Percentiles rank a stretch among this genome's conserved stretches.
These are phyloP conservation scores for Colletotrichum ledebouriae DNA, from an alignment of 2,329 filamentous ascomycete genomes.

Conservation along the genomic window DNA sequence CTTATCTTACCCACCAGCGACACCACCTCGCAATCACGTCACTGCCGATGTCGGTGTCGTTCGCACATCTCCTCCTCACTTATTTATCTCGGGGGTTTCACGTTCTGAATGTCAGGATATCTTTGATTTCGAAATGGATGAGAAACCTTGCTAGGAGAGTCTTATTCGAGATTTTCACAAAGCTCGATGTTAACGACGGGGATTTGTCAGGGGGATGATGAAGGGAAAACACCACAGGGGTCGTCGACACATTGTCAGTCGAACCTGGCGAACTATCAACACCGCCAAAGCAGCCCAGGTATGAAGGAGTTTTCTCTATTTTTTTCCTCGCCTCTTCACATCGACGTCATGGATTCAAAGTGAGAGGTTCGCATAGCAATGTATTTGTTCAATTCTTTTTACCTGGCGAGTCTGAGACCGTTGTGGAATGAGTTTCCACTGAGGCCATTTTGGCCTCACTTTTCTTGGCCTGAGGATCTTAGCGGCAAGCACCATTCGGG, in stretches of 20 bases:
- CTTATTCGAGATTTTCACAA: background rate
- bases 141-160: background rate
- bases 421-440: background rate
- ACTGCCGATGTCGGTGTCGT: constrained; percentile 41
- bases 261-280: too few relatives aligned
- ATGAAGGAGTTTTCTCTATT: background rate
- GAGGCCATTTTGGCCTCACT: constrained; percentile 19
- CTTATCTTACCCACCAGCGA: constrained; percentile 33
- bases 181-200: too few relatives aligned
- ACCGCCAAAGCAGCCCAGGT: constrained; percentile 12
- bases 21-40: constrained; percentile 41
- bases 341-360: background rate
- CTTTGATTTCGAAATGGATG: background rate
- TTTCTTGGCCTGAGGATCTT: background rate
- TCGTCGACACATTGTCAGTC: too few relatives aligned
- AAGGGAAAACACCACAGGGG: too few relatives aligned
- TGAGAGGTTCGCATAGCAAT: too few relatives aligned
- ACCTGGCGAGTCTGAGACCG: background rate
- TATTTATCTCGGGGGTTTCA: constrained; percentile 5
- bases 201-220: too few relatives aligned
- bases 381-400: too few relatives aligned
- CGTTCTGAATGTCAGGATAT: background rate
- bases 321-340: background rate
- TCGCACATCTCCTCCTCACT: background rate
- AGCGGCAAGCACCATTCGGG: background rate